A percentile compares a stretch with the other conserved stretches of the same genome.
Conservation (phyloP, 1,284 basidiomycete species). For the Takashimella tepidaria region DNA sequence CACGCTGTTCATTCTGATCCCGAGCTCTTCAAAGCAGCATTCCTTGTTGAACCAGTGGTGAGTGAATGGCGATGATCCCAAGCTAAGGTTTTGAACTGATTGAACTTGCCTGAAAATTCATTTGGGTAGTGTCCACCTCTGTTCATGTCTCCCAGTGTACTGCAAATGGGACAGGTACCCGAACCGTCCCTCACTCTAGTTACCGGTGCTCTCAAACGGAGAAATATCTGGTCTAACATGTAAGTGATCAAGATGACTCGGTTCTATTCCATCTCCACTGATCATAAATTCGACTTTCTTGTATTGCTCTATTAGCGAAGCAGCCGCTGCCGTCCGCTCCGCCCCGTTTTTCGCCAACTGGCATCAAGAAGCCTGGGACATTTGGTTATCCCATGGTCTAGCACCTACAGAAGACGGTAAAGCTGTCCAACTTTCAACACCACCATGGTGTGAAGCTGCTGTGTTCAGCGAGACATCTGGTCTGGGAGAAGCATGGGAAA, state of each 20-base stretch:
- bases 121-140: background rate
- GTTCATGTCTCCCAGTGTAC: background rate
- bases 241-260: conserved; percentile 28
- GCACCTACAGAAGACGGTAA: conserved; percentile 36
- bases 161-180: too few species aligned
- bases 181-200: conserved; percentile 28
- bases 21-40: conserved; percentile 62
- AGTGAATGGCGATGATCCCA: conserved; percentile 38
- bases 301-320: conserved; percentile 49
- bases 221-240: conserved; percentile 61
- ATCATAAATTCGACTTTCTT: background rate
- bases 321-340: conserved; percentile 57
- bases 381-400: conserved; percentile 65
- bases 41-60: conserved; percentile 68
- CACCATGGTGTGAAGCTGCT: conserved; percentile 33
- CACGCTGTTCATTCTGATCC: conserved; percentile 62
- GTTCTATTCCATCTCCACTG: too few species aligned
- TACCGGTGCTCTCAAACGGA: conserved; percentile 57
- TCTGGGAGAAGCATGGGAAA: conserved; percentile 32
- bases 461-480: conserved; percentile 31
- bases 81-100: background rate
- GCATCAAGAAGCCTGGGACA: conserved; percentile 59
- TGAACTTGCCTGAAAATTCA: background rate
- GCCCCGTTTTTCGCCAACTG: conserved; percentile 41
- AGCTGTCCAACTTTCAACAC: conserved; percentile 32